Evolutionary conservation across 225 moss, liverwort and hornwort genomes (phyloP), one percentile per base, ranked within the genome.

Genomic region (Lunularia cruciata): DNA sequence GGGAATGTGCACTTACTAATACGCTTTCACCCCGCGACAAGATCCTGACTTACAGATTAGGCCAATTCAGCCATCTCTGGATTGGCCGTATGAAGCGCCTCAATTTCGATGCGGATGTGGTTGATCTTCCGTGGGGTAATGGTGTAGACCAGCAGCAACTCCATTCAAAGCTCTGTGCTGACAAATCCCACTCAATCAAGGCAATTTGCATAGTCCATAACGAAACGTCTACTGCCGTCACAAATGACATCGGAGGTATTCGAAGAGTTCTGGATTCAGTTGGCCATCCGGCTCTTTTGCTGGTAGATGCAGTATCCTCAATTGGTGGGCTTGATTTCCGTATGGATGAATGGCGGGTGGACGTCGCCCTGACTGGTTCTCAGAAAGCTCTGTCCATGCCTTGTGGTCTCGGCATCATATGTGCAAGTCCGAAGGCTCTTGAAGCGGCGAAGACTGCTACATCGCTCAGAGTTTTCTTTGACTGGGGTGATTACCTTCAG

Each of bases 291-390:
- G 84, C 84, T 23, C 60, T 84, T 75, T 49, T 81, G 31, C 75
- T 84, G 20, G 84, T 84, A 20, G 84, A 84, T 48, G 84, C 77
- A 30, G 81, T 84, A 23, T 84, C 84, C 8, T 84, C 84, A 18
- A 78, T 84, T 13, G 81, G 78, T 49, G 84, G 71, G 49, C 60
- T 84, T 16, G 84, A 84, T 65, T 84, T 84, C 37, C 75, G 75
- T 26, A 80, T 80, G 84, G 84, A 84, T 45, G 84, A 84, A 0
- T 84, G 84, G 84, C 75, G 72, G 43, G 81, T 84, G 38, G 84
- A 84, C 47, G 84, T 84, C 28, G 81, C 80, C 45, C 67, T 81
- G 22, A 84, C 81, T 0, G 72, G 77, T 37, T 84, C 84, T 9
- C 84, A 84, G 65, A 84, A 84, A 60, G 84, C 84, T 26, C 70